A percentile compares a stretch with the other conserved stretches of the same genome.
Conservation (phyloP, 257 asterid species). For the Coffea canephora region DNA sequence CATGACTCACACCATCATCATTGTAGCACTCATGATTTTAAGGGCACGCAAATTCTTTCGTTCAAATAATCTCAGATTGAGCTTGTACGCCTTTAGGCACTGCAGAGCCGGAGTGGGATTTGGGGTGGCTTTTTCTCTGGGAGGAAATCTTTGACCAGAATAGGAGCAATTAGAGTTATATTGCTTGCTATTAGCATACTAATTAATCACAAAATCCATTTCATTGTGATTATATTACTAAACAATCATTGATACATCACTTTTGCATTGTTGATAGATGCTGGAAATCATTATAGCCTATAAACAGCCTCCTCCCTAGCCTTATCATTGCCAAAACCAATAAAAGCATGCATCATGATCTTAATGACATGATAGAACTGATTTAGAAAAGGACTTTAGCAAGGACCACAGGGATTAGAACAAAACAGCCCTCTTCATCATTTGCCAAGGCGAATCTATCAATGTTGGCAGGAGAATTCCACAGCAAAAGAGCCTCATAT, state of each 20-base stretch:
- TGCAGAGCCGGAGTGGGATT: neutral
- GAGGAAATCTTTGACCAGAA: constrained; percentile 1
- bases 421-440: neutral
- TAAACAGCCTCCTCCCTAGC: neutral
- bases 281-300: constrained; percentile 9
- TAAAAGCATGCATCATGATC: neutral
- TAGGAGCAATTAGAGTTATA: neutral
- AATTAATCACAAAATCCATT: neutral
- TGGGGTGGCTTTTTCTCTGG: constrained; percentile 1
- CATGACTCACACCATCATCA: constrained; percentile 12
- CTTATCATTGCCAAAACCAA: constrained; percentile 16
- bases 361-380: neutral
- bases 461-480: neutral
- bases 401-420: neutral
- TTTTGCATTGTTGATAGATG: neutral
- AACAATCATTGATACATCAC: constrained; percentile 6
- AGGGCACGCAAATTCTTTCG: constrained; percentile 11
- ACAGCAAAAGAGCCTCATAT: neutral
- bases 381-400: neutral
- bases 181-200: neutral
- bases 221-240: neutral
- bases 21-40: constrained; percentile 15
- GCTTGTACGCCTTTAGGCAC: neutral
- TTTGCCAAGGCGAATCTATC: neutral
- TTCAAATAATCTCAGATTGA: neutral